Base-by-base conservation (phyloP, 2,329 filamentous ascomycete genomes). In the Curvularia lunata region DNA sequence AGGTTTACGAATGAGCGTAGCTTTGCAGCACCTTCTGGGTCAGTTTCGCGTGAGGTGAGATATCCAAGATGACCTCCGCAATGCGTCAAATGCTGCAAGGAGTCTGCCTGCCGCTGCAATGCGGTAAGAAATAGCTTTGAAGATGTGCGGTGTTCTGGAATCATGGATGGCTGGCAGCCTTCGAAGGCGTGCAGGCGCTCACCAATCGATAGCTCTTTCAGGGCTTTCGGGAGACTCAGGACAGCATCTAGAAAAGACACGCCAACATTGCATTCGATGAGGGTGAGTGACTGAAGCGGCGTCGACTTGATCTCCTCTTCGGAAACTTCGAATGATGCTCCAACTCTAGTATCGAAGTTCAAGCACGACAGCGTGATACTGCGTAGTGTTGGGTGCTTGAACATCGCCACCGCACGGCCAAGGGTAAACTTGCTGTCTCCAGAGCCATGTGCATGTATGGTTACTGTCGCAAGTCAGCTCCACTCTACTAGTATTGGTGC, bases 221-320 rank as follows among this genome's bases (percentile, higher is more conserved):
- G 58, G 5, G 71, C 70, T 37, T 67, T 71, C 1, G 75, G 75
- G 10, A 75, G 54, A 10, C 66, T 64, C n/a, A 77, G 59, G 4
- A 75, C 60, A 1, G 66, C 48, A 19, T 71, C 53, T 1, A 77
- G 59, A 21, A 72, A 71, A 1, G 57, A 37, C 3, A 75, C 59
- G 12, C 66, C 63, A 52, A 77, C 69, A 38, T 77, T 77, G 34
- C 74, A 76, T 55, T 77, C 75, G 12, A 76, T 70, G n/a, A 77
- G 65, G 1, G 65, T 72, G 8, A 77, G 54, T 4, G 68, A 73
- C 27, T 62, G 63, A 0, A 77, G 63, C 21, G 71, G 62, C 16
- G 74, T 76, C 1, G 69, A 67, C 48, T 65, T 68, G 18, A 43
- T 62, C 30, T 68, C 64, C 16, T 64, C 45, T 21, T 47, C 49